Evolutionary conservation across 805 yeast genomes (phyloP).

Genomic region (Candida montana): DNA sequence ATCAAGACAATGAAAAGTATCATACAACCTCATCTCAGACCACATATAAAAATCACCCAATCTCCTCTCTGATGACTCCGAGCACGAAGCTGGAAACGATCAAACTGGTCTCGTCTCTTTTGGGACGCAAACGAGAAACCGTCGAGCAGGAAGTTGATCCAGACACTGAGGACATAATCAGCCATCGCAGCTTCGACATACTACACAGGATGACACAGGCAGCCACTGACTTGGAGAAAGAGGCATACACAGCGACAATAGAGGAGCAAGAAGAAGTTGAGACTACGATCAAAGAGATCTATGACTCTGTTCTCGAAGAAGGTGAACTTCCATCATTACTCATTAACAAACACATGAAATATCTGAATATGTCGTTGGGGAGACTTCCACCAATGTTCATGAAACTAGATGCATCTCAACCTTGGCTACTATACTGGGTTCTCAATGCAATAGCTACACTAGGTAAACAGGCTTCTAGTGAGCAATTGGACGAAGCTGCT

Average conservation of each 20-base stretch:
- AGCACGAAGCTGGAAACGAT: background rate
- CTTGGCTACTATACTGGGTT: slow-evolving; percentile 90
- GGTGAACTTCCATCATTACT: slow-evolving; percentile 15
- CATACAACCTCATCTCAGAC: background rate
- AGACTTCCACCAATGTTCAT: slow-evolving; percentile 20
- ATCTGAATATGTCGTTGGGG: slow-evolving; percentile 17
- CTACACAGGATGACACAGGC: slow-evolving; percentile 9
- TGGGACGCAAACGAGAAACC: slow-evolving; percentile 12
- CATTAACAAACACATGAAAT: slow-evolving; percentile 16
- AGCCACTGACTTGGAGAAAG: slow-evolving; percentile 20
- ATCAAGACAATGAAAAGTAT: slow-evolving; percentile 2
- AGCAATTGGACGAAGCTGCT: slow-evolving; percentile 26
- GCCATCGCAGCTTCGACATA: background rate
- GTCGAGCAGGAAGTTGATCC: background rate
- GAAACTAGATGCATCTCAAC: slow-evolving; percentile 79
- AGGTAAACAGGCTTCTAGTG: slow-evolving; percentile 26
- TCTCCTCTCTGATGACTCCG: background rate
- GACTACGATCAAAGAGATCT: slow-evolving; percentile 26
- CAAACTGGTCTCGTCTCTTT: slow-evolving; percentile 3
- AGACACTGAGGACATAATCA: background rate
- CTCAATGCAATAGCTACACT: slow-evolving; percentile 47
- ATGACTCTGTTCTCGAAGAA: slow-evolving; percentile 22
- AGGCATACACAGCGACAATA: slow-evolving; percentile 32
- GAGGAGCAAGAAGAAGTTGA: slow-evolving; percentile 31
- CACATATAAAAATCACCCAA: background rate